phyloP scores from a whole-genome alignment of 805 yeast genomes.

The Lipomyces orientalis region DNA sequence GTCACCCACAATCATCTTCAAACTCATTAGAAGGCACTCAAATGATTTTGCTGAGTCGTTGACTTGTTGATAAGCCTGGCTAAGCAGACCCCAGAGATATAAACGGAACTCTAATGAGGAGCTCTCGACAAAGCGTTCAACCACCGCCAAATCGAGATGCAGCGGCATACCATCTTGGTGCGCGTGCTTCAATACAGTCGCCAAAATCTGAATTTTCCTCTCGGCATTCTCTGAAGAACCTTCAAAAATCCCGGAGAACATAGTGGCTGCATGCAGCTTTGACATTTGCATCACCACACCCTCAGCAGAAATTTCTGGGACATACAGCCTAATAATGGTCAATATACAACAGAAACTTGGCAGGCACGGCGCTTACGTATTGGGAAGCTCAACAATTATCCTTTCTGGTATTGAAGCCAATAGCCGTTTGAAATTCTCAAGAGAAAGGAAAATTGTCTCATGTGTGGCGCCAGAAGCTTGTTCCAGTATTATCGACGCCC shows the following conservation, averaged over 20 bases:
- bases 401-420: not conserved
- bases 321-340: conserved; percentile 45
- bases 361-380: conserved; percentile 11
- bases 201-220: conserved; percentile 50
- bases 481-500: conserved; percentile 55
- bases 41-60: conserved; percentile 19
- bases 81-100: conserved; percentile 59
- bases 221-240: conserved; percentile 40
- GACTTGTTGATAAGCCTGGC: conserved; percentile 24
- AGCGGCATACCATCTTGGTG: not conserved
- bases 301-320: conserved; percentile 60
- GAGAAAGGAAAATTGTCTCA: conserved; percentile 42
- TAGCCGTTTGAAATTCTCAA: conserved; percentile 37
- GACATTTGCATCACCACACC: conserved; percentile 67
- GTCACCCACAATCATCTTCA: conserved; percentile 18
- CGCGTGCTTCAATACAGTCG: conserved; percentile 51
- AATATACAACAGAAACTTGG: not conserved
- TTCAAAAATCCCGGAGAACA: conserved; percentile 61
- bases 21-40: conserved; percentile 18
- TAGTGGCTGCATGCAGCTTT: conserved; percentile 70
- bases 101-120: conserved; percentile 72
- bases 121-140: conserved; percentile 53
- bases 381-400: conserved; percentile 15
- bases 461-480: conserved; percentile 52
- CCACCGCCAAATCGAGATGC: conserved; percentile 17